A percentile compares a stretch with the other conserved stretches of the same genome.
Conservation (phyloP, 1,284 basidiomycete species). For the Cutaneotrichosporon dermatis region DNA sequence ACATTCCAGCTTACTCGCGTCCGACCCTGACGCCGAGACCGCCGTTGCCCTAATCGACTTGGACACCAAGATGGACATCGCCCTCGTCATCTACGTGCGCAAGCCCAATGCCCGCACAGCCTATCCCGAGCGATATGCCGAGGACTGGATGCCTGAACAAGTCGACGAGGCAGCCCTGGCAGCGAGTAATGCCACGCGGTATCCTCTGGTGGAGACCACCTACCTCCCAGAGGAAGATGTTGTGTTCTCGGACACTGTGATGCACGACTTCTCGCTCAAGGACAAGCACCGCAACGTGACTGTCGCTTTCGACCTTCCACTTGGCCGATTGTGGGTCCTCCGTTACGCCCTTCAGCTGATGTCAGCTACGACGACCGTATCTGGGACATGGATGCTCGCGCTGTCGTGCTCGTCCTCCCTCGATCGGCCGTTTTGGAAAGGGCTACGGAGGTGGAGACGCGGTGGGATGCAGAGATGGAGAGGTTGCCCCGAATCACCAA, state of each 20-base stretch:
- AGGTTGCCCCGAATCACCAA: background rate
- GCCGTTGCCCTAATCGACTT: background rate
- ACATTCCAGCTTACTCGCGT: no score
- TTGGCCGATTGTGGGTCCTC: background rate
- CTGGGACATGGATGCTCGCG: background rate
- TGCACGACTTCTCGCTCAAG: background rate
- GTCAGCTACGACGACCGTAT: background rate
- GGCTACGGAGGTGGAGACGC: background rate
- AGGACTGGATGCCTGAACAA: background rate
- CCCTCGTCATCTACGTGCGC: background rate
- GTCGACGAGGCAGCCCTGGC: background rate
- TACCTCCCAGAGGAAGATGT: background rate
- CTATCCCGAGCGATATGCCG: background rate
- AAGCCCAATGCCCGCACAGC: background rate
- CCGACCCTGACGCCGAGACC: background rate
- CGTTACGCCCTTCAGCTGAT: background rate
- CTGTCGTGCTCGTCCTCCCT: background rate
- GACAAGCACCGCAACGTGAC: background rate
- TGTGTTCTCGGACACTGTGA: background rate
- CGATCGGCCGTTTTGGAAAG: background rate
- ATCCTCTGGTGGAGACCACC: background rate
- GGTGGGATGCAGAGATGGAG: background rate
- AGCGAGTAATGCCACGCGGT: no score
- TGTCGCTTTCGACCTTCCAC: background rate
- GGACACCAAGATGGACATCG: background rate